Percentiles rank a stretch among this genome's conserved stretches.
Evolutionary conservation across 371 early-diverging fungal species (phyloP).

Genomic region (Neoconidiobolus thromboides): DNA sequence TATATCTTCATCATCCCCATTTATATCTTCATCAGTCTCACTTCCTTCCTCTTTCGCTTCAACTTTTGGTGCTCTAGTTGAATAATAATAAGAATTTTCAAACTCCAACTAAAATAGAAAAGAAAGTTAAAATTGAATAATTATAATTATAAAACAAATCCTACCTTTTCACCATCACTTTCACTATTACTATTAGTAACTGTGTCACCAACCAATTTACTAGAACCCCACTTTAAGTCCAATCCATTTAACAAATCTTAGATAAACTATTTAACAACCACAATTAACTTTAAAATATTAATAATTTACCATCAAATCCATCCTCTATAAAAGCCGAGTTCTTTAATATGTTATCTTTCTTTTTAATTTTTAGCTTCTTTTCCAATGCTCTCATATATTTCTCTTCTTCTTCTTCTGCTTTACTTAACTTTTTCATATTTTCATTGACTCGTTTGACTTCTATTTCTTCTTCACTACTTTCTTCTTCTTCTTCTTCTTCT

Average conservation of each 20-base stretch:
- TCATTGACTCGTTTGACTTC: slow-evolving; percentile 30
- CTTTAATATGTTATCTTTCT: slow-evolving; percentile 16
- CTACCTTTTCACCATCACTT: too few species aligned
- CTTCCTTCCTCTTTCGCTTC: neutral
- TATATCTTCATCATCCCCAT: slow-evolving; percentile 7
- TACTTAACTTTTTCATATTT: slow-evolving; percentile 8
- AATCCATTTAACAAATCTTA: too few species aligned
- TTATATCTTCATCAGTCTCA: slow-evolving; percentile 4
- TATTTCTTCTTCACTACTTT: slow-evolving; percentile 1
- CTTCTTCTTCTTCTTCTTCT: neutral
- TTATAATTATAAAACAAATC: too few species aligned
- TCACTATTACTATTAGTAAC: too few species aligned
- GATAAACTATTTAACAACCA: neutral
- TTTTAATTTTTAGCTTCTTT: slow-evolving; percentile 48
- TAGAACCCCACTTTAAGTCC: too few species aligned
- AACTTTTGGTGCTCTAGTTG: neutral
- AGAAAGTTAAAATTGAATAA: too few species aligned
- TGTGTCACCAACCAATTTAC: too few species aligned
- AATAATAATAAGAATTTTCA: too few species aligned
- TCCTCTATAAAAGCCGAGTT: slow-evolving; percentile 23
- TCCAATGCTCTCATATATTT: slow-evolving; percentile 53
- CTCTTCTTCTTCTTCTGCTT: slow-evolving; percentile 34
- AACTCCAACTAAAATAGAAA: too few species aligned
- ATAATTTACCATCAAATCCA: neutral
- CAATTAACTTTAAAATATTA: slow-evolving; percentile 20